Evolutionary conservation across 371 early-diverging fungal genomes (phyloP), one percentile per base, ranked within the genome.

Genomic region (Capniomyces stellatus): DNA sequence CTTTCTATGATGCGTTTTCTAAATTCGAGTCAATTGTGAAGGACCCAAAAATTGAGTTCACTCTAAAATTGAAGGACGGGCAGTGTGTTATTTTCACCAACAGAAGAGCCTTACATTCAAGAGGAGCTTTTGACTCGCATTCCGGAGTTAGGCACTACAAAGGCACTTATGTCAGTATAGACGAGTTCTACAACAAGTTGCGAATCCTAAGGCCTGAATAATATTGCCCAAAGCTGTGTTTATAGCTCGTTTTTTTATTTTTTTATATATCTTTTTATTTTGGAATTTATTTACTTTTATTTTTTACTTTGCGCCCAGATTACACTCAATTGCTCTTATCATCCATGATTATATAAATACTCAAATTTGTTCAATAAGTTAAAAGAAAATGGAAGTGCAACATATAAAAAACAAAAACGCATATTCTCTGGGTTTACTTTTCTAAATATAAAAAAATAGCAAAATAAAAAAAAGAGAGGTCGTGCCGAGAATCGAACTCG

Each of bases 51-150:
- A 63, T 82, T 30, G 67, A 76, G n/a, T 84, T 61, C 54, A 59
- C 76, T 46, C 67, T 77, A 21, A 76, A 76, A n/a, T 61, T 91
- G 61, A 66, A 78, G 42, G 78, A 79, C 2, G 88, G 89, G 1
- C 78, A 87, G 43, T 67, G 72, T 48, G 88, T 79, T 41, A 58
- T 90, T 51, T 89, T 91, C 73, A 77, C 77, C 3, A 91, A 91
- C 61, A 67, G 88, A 46, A 69, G 92, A 22, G 85, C 89, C 0
- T 59, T 91, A 51, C 92, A 91, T 64, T 90, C 85, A 2, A 69
- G 92, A 23, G 73, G 73, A 0, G 75, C 75, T 10, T 91, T 90
- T 72, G 86, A 88, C 56, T 70, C 81, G 0, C 6, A 6, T 10
- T 35, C 35, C 6, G 35, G 35, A 10, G 35, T 35, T 10, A 6